These are phyloP conservation scores for Coleophoma eucalyptorum DNA, from an alignment of 2,329 filamentous ascomycete species.

Conservation along the genomic window DNA sequence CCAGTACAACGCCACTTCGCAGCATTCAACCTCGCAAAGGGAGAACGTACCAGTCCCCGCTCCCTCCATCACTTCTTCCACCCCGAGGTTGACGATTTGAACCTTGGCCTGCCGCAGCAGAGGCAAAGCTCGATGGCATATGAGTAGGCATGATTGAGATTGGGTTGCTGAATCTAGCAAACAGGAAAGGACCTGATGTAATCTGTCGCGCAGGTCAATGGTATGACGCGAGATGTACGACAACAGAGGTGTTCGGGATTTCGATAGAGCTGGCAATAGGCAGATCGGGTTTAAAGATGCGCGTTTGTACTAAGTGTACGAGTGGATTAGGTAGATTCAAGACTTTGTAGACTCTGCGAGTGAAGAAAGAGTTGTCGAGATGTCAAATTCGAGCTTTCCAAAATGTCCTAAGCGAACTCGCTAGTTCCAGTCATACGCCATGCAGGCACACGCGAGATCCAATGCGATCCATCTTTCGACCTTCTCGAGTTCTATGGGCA, in stretches of 20 bases:
- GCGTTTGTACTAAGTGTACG: not conserved
- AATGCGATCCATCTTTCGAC: too few relatives aligned
- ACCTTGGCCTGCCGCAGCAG: slow-evolving; percentile 74
- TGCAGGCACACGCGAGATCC: too few relatives aligned
- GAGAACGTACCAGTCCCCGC: slow-evolving; percentile 68
- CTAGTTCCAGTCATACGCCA: too few relatives aligned
- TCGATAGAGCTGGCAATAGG: not conserved
- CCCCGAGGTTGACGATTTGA: slow-evolving; percentile 56
- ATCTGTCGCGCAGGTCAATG: not conserved
- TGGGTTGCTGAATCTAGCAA: not conserved
- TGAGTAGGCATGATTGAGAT: slow-evolving; percentile 59
- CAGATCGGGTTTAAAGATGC: not conserved
- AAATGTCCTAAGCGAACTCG: too few relatives aligned
- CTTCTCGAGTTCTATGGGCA: too few relatives aligned
- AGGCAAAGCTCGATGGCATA: slow-evolving; percentile 80
- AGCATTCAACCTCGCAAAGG: not conserved
- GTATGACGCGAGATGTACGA: slow-evolving; percentile 1
- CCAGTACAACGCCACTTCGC: too few relatives aligned
- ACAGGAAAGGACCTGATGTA: not conserved
- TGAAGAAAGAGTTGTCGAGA: not conserved
- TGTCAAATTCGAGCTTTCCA: not conserved
- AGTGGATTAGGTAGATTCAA: not conserved
- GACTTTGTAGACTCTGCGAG: not conserved
- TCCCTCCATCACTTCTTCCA: slow-evolving; percentile 51
- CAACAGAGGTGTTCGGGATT: not conserved